These are phyloP conservation scores for Amanita molliuscula DNA, from an alignment of 768 basidiomycete genomes.

Conservation along the genomic window DNA sequence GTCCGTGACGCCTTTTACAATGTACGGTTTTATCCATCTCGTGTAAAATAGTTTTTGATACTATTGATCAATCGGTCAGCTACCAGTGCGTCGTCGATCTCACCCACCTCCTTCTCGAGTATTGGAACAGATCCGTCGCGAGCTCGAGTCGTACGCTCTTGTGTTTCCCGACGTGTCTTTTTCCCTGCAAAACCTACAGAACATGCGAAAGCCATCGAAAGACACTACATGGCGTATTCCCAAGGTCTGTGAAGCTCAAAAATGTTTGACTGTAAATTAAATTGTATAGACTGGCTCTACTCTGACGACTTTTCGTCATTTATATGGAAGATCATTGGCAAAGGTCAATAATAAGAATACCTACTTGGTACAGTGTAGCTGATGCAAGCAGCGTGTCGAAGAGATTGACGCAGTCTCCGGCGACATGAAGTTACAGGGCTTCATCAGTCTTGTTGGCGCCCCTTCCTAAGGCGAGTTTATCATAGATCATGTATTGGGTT, in stretches of 20 bases:
- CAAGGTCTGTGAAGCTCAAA: constrained; percentile 35
- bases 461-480: constrained; percentile 50
- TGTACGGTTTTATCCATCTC: constrained; percentile 28
- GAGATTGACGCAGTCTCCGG: constrained; percentile 41
- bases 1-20: constrained; percentile 89
- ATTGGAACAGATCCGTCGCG: constrained; percentile 56
- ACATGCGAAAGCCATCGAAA: constrained; percentile 26
- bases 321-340: constrained; percentile 64
- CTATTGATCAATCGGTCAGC: constrained; percentile 34
- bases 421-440: constrained; percentile 58
- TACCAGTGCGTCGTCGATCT: constrained; percentile 70
- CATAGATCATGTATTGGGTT: neutral
- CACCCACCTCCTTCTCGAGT: constrained; percentile 53
- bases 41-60: constrained; percentile 5
- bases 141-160: constrained; percentile 65
- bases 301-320: constrained; percentile 55
- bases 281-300: constrained; percentile 48
- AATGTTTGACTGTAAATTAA: neutral
- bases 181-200: constrained; percentile 46
- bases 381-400: constrained; percentile 49
- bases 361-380: neutral
- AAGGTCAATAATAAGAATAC: constrained; percentile 35
- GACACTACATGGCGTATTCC: constrained; percentile 49
- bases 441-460: constrained; percentile 73
- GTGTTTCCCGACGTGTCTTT: constrained; percentile 66